phyloP scores from a whole-genome alignment of 768 basidiomycete genomes.

The Rossbeevera mucosa region DNA sequence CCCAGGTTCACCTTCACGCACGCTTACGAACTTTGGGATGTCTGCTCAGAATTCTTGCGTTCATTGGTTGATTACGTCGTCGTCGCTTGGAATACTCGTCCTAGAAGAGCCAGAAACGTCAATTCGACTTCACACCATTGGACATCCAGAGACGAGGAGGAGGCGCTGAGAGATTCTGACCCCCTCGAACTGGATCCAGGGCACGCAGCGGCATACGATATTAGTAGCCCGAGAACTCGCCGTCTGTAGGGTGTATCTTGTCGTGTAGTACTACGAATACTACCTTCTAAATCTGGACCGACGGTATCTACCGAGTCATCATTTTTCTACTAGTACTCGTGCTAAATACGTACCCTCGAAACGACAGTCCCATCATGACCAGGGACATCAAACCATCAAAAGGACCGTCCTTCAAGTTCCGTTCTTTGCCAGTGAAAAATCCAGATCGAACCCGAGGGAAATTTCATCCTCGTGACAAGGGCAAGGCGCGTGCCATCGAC shows the following conservation, averaged over 20 bases:
- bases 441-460: slow-evolving; percentile 49
- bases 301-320: slow-evolving; percentile 8
- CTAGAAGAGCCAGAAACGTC: slow-evolving; percentile 7
- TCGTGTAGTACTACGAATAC: slow-evolving; percentile 9
- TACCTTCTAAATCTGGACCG: slow-evolving; percentile 23
- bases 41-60: slow-evolving; percentile 18
- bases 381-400: slow-evolving; percentile 15
- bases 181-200: slow-evolving; percentile 19
- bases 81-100: slow-evolving; percentile 17
- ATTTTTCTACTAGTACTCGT: slow-evolving; percentile 11
- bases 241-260: slow-evolving; percentile 12
- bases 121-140: slow-evolving; percentile 29
- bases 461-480: slow-evolving; percentile 7
- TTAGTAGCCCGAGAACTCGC: not conserved
- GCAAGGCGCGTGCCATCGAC: slow-evolving; percentile 29
- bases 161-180: slow-evolving; percentile 21
- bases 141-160: slow-evolving; percentile 31
- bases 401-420: slow-evolving; percentile 5
- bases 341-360: not conserved
- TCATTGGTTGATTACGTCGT: slow-evolving; percentile 9
- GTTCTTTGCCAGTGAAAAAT: slow-evolving; percentile 30
- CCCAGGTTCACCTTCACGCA: slow-evolving; percentile 50
- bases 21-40: slow-evolving; percentile 18
- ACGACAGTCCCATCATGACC: slow-evolving; percentile 11
- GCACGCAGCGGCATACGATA: not conserved